Base-by-base conservation (phyloP, 2,329 filamentous ascomycete genomes). In the Graphilbum sp. region DNA sequence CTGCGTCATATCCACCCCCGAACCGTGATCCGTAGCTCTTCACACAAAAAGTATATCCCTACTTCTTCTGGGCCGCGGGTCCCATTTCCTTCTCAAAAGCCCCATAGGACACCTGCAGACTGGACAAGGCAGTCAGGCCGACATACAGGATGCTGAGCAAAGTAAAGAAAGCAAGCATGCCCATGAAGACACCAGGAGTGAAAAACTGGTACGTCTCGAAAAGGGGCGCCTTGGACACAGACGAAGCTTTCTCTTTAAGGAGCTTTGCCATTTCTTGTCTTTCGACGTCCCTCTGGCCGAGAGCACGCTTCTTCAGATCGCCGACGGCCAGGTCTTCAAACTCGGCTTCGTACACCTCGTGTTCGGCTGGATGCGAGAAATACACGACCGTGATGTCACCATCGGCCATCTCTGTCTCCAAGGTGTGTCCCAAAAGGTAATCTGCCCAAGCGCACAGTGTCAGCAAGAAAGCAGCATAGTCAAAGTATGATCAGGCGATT, bases 71-170 rank as follows among this genome's bases (percentile, higher is more conserved):
- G 24, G 80, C 80, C 29, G 75, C 67, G n/a, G 85, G 83, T 0
- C 86, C 84, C 67, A 85, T 93, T 49, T 95, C 88, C 66, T 94
- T 95, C 55, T 92, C 88, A 54, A 96, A 98, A 2, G 90, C 86
- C 45, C 82, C 85, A 56, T 96, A 96, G 1, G 84, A 82, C 23
- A 96, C 84, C 56, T 95, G 69, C 16, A 98, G 67, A 47, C 84
- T 88, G 7, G 72, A 64, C 12, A 96, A 66, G 13, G 82, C 86
- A 42, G 60, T 72, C 39, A 96, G 61, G 13, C 80, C 90, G 40
- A 87, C 77, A 47, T 79, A 78, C 6, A 94, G 63, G 47, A 96
- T 87, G 21, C 72, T 62, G 43, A 93, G 59, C 35, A 94, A 67
- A 30, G 94, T 56, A 16, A 90, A 56, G 3, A 72, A 62, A 18